Evolutionary conservation across 1,284 basidiomycete species (phyloP).

Genomic region (Somion occarium): DNA sequence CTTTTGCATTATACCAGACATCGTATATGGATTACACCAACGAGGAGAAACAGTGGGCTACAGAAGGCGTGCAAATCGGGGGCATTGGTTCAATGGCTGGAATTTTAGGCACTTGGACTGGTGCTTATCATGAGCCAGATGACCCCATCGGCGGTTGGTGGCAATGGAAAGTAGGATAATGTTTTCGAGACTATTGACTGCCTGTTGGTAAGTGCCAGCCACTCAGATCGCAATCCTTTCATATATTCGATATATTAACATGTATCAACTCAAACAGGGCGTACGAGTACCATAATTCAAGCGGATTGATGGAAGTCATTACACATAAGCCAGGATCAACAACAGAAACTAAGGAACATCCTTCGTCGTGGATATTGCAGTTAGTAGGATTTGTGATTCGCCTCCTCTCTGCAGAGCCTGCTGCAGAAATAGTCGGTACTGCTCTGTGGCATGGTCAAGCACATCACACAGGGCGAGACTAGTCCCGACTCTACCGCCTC

Average conservation of each 20-base stretch:
- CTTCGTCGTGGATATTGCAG: too few relatives aligned
- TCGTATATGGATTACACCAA: background rate
- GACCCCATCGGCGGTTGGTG: constrained; percentile 6
- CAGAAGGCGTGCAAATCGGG: constrained; percentile 6
- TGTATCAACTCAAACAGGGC: too few relatives aligned
- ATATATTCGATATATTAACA: too few relatives aligned
- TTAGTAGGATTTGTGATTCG: constrained; percentile 13
- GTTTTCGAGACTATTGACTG: background rate
- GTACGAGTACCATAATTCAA: too few relatives aligned
- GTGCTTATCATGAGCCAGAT: background rate
- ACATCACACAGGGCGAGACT: constrained; percentile 47
- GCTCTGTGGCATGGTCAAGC: constrained; percentile 44
- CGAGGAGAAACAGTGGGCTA: background rate
- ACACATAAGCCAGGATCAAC: too few relatives aligned
- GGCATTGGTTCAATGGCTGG: constrained; percentile 6
- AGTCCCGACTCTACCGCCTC: constrained; percentile 45
- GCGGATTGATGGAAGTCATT: too few relatives aligned
- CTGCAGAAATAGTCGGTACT: constrained; percentile 49
- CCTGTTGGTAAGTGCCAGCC: background rate
- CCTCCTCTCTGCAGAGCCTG: constrained; percentile 43
- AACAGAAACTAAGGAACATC: too few relatives aligned
- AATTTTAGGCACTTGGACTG: constrained; percentile 2
- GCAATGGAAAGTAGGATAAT: constrained; percentile 7
- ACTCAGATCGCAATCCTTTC: too few relatives aligned
- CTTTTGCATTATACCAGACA: background rate